A percentile compares a stretch with the other conserved stretches of the same genome.
phyloP scores from a whole-genome alignment of 352 stramenopile genomes.

The Pythium pectinolyticum region DNA sequence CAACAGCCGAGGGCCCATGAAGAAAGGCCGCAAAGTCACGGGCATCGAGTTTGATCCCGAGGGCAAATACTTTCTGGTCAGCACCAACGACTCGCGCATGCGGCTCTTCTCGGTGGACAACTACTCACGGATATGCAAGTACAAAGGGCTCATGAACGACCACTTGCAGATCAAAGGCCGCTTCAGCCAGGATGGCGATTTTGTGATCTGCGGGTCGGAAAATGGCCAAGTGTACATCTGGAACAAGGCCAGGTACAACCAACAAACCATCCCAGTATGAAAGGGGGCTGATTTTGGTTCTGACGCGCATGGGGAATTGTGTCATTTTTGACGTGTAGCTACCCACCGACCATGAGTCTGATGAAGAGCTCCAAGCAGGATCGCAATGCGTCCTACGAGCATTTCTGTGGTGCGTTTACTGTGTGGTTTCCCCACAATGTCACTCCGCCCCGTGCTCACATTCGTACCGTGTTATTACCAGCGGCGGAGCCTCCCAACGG shows the following conservation, averaged over 20 bases:
- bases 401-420: slow-evolving; percentile 61
- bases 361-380: slow-evolving; percentile 76
- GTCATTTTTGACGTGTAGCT: slow-evolving; percentile 29
- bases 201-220: slow-evolving; percentile 86
- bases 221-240: slow-evolving; percentile 86
- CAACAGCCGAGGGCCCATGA: slow-evolving; percentile 86
- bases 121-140: slow-evolving; percentile 91
- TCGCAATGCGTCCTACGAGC: slow-evolving; percentile 79
- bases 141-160: slow-evolving; percentile 89
- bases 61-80: slow-evolving; percentile 90
- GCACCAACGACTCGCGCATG: slow-evolving; percentile 91
- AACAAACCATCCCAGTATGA: neutral
- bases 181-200: slow-evolving; percentile 85
- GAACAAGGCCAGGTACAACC: slow-evolving; percentile 65
- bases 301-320: too few species aligned
- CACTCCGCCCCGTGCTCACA: too few species aligned
- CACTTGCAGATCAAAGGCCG: slow-evolving; percentile 84
- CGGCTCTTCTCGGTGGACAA: slow-evolving; percentile 89
- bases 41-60: slow-evolving; percentile 89
- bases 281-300: neutral
- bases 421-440: too few species aligned
- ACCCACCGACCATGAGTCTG: slow-evolving; percentile 49
- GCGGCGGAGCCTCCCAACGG: slow-evolving; percentile 65
- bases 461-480: slow-evolving; percentile 11
- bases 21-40: slow-evolving; percentile 89